Conservation (phyloP, 495 filamentous ascomycete species). For the Hyaloscypha hepaticicola region DNA sequence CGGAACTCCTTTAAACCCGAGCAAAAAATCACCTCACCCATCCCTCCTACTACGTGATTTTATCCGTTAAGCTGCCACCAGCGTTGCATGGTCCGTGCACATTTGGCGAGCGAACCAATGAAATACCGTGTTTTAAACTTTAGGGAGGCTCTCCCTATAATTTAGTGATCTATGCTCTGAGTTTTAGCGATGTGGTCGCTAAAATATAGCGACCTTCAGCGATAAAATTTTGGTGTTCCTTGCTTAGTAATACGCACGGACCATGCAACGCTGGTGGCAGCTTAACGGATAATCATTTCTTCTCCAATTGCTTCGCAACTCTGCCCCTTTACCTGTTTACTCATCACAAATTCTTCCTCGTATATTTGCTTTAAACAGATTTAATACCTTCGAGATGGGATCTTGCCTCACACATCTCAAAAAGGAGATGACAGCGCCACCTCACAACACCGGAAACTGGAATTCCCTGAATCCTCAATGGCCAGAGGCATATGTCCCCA, state of each 20-base stretch:
- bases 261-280: too few species aligned
- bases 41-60: background rate
- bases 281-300: background rate
- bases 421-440: slow-evolving; percentile 17
- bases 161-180: too few species aligned
- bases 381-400: slow-evolving; percentile 12
- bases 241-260: too few species aligned
- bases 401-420: slow-evolving; percentile 15
- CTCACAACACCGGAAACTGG: slow-evolving; percentile 10
- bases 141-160: too few species aligned
- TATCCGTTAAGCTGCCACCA: too few species aligned
- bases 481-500: slow-evolving; percentile 7
- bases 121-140: too few species aligned
- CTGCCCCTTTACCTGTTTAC: background rate
- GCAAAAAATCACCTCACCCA: background rate
- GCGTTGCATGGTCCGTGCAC: too few species aligned
- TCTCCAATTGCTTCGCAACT: background rate
- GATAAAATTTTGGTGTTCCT: too few species aligned
- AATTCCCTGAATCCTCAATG: slow-evolving; percentile 9
- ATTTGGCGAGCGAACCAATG: too few species aligned
- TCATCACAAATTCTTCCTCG: background rate
- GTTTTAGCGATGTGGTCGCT: too few species aligned
- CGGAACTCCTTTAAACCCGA: background rate
- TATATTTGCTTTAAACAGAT: background rate
- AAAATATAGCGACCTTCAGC: too few species aligned